Evolutionary conservation across 441 rosid species (phyloP).

Genomic region (Erysimum cheiri): DNA sequence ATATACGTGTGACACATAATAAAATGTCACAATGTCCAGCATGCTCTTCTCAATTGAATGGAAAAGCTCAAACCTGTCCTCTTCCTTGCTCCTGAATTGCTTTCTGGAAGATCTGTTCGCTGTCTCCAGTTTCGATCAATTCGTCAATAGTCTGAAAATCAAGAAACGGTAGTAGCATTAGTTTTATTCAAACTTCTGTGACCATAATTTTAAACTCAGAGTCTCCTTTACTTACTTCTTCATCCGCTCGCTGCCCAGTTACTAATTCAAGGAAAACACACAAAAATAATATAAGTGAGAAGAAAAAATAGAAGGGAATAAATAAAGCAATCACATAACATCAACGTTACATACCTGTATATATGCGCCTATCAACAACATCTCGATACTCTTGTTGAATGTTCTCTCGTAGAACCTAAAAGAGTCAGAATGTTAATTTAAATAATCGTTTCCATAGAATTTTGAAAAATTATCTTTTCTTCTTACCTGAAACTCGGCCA

Average conservation of each 20-base stretch:
- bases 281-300: conserved; percentile 13
- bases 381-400: conserved; percentile 92
- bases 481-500: conserved; percentile 90
- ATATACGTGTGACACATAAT: not conserved
- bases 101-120: conserved; percentile 90
- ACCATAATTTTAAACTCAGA: not conserved
- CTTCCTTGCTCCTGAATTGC: conserved; percentile 94
- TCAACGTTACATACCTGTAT: conserved; percentile 59
- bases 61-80: conserved; percentile 65
- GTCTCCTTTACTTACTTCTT: conserved; percentile 43
- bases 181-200: conserved; percentile 17
- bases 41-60: not conserved
- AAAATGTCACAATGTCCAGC: not conserved
- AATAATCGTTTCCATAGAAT: conserved; percentile 6
- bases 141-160: conserved; percentile 71
- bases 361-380: conserved; percentile 87
- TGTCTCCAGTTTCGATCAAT: conserved; percentile 91
- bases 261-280: conserved; percentile 39
- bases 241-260: conserved; percentile 46
- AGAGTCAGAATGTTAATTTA: conserved; percentile 19
- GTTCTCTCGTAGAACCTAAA: conserved; percentile 78
- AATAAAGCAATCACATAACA: not conserved
- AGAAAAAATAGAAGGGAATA: not conserved
- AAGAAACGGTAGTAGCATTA: conserved; percentile 8
- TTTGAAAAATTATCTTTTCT: not conserved